Evolutionary conservation across 2,329 filamentous ascomycete species (phyloP).

Genomic region (Alternaria atra): DNA sequence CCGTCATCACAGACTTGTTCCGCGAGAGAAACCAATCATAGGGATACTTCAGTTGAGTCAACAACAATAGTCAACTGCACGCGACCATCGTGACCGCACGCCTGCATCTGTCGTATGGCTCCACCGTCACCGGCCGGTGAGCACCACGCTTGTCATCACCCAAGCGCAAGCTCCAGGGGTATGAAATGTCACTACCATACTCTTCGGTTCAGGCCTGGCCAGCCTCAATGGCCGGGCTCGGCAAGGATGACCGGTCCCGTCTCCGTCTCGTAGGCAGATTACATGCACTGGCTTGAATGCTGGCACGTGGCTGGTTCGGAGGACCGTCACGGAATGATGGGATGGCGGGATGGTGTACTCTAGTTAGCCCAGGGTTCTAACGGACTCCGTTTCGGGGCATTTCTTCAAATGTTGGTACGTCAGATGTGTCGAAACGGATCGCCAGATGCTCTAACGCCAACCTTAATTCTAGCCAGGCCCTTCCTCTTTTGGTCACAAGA

Average conservation of each 20-base stretch:
- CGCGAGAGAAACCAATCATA: background rate
- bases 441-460: constrained; percentile 10
- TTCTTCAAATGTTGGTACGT: constrained; percentile 15
- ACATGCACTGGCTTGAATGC: constrained; percentile 1
- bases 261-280: constrained; percentile 1
- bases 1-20: background rate
- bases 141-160: background rate
- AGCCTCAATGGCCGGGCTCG: background rate
- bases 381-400: constrained; percentile 5
- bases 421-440: constrained; percentile 16
- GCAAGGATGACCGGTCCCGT: background rate
- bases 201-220: background rate
- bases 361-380: constrained; percentile 3
- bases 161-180: constrained; percentile 1
- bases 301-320: background rate
- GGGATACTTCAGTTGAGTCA: background rate
- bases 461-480: constrained; percentile 6
- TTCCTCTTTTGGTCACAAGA: background rate
- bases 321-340: background rate
- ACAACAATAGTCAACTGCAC: constrained; percentile 1
- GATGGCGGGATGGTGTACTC: background rate
- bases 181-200: background rate
- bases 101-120: constrained; percentile 9
- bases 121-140: constrained; percentile 12
- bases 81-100: constrained; percentile 11